Percentiles rank a stretch among this genome's conserved stretches.
These are phyloP conservation scores for Capsella bursapastoris DNA, from an alignment of 345 rosid genomes.

Conservation along the genomic window DNA sequence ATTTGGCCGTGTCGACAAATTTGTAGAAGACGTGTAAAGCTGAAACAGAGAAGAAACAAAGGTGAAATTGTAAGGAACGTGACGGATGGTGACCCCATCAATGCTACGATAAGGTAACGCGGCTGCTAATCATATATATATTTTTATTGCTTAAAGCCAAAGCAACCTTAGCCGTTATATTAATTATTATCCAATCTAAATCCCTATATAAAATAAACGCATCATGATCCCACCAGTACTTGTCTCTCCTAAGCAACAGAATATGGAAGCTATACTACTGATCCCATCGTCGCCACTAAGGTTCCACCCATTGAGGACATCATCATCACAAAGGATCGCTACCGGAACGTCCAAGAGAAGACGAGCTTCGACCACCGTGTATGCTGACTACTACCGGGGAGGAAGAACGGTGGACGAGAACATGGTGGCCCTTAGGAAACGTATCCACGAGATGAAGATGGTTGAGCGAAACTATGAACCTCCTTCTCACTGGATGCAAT, in stretches of 20 bases:
- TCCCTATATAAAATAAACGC: conserved; percentile 17
- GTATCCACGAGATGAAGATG: conserved; percentile 69
- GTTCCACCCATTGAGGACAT: conserved; percentile 23
- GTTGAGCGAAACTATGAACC: conserved; percentile 65
- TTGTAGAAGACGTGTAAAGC: conserved; percentile 37
- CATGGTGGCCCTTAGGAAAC: conserved; percentile 65
- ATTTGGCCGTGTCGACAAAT: conserved; percentile 25
- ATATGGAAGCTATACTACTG: conserved; percentile 33
- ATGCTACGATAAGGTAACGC: conserved; percentile 36
- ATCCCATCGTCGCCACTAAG: conserved; percentile 32
- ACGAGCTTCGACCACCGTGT: conserved; percentile 24
- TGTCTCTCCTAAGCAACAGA: conserved; percentile 18
- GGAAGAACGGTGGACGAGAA: conserved; percentile 60
- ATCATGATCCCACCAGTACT: background rate
- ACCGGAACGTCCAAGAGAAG: conserved; percentile 17
- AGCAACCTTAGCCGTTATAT: conserved; percentile 19
- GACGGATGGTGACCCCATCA: conserved; percentile 20
- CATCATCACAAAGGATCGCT: conserved; percentile 4
- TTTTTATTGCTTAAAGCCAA: conserved; percentile 22
- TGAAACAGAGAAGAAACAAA: conserved; percentile 13
- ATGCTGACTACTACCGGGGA: conserved; percentile 36
- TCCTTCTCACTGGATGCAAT: conserved; percentile 65
- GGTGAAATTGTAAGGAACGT: conserved; percentile 30
- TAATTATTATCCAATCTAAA: background rate
- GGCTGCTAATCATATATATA: background rate